Base-by-base conservation (phyloP, 2,329 filamentous ascomycete species). In the Berkeleyomyces basicola region DNA sequence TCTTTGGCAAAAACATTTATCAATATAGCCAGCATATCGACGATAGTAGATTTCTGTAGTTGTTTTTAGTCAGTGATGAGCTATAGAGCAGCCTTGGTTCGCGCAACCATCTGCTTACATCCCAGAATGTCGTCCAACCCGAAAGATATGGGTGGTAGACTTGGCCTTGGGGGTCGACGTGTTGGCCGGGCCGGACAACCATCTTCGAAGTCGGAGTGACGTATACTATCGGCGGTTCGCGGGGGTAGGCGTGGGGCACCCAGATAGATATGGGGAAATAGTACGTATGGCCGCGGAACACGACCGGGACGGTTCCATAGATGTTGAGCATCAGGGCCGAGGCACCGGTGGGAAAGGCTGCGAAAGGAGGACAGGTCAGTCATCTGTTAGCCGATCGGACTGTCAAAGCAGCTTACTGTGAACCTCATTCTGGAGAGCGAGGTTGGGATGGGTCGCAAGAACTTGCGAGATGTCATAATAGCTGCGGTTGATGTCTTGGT, bases 141-240 rank as follows among this genome's bases (percentile, higher is more conserved):
- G 90, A 88, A 57, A 99, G 77, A 72, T 97, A 99, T 44, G 93
- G 93, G 72, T 99, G 93, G 72, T 97, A 99, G 66, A 97, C 83
- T 71, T 88, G 86, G 36, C 93, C 93, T 70, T 97, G 92, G 4
- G 88, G 85, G 70, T 93, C 90, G 65, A 99, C 90, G 76, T 99
- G 90, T 71, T 99, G 93, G 0, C 93, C 93, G 0, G 91, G 90
- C 23, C 92, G 82, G 49, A 99, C 86, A 67, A 87, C 75, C 90
- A 99, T 97, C 66, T 84, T 87, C 67, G 88, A 86, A 4, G 88
- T 89, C 2, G 93, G 91, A 5, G 85, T 91, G 49, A 97, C 89
- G 72, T 96, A 97, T 64, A 87, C 83, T 57, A 97, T 80, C 1
- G 93, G 93, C 0, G 90, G 80, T 69, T 95, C 89, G 66, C 83